Base-by-base conservation (phyloP, 169 alveolate genomes). In the Plasmodium knowlesi region DNA sequence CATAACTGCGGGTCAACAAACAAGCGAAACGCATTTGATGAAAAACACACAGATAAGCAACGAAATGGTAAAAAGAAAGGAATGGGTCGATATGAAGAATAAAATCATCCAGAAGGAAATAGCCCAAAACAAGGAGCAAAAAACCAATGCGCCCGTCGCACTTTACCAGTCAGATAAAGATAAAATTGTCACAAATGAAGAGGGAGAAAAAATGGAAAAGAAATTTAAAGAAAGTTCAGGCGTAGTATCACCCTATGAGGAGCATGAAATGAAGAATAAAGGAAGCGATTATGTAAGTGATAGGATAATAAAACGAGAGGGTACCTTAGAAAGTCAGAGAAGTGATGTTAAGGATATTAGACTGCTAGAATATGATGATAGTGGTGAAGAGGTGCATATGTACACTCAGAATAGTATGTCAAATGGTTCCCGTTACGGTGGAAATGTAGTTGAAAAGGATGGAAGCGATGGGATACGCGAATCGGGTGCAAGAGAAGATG, bases 141-240 rank as follows among this genome's bases (percentile, higher is more conserved):
- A 83, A 70, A 14, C n/a, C 25, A 84, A 70, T 81, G 72, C 25
- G 3, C 73, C 5, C 6, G 25, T 43, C 25, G 5, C n/a, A 32
- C 22, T 5, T 46, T 80, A 71, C 25, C 30, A 37, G 8, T 0
- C 5, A 22, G 50, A 85, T 28, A 32, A 53, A 37, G 61, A 76
- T 74, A 30, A 34, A 19, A 12, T 32, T 9, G 22, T 32, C 12
- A 14, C 12, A 82, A 53, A 57, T n/a, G 54, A 82, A 28, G 91
- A 25, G 5, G 57, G 28, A 32, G 25, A 73, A 46, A 50, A 39
- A 34, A 39, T 41, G 19, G 72, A 39, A 89, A 41, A 25, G 2
- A 89, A 43, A 89, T 41, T 67, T 71, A 79, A 37, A 8, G 94
- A 89, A 79, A 79, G 76, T 32, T 79, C 83, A 79, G 67, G 79